Percentiles rank a stretch among this genome's conserved stretches.
Conservation (phyloP, 352 stramenopile genomes). For the Saprolegnia diclina region DNA sequence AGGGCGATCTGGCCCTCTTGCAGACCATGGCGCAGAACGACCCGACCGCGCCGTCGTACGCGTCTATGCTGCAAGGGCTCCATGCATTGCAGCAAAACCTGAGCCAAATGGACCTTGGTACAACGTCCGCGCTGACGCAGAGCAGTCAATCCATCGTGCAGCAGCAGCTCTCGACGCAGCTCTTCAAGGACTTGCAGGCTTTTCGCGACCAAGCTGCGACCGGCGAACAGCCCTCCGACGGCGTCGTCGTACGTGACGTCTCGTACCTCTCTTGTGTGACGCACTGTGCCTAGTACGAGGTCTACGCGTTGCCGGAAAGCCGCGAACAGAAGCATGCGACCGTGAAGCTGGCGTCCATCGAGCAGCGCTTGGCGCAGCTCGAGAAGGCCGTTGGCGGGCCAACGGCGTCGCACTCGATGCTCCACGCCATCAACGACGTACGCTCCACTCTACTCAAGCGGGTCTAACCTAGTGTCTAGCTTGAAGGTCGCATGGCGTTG, state of each 20-base stretch:
- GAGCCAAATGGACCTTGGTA: constrained; percentile 20
- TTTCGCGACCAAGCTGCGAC: background rate
- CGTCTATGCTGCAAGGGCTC: constrained; percentile 21
- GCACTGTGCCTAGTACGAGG: constrained; percentile 15
- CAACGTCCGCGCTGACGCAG: background rate
- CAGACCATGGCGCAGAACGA: constrained; percentile 7
- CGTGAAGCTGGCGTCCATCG: constrained; percentile 21
- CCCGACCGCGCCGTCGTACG: constrained; percentile 9
- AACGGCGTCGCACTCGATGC: background rate
- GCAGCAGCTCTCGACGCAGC: constrained; percentile 23
- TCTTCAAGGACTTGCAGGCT: constrained; percentile 23
- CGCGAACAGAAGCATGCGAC: constrained; percentile 18
- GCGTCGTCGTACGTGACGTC: constrained; percentile 6
- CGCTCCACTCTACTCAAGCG: background rate
- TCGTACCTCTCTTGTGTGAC: background rate
- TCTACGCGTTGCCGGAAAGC: constrained; percentile 22
- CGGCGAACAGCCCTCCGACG: background rate
- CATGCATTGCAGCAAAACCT: constrained; percentile 19
- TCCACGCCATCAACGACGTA: constrained; percentile 14
- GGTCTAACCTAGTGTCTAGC: background rate
- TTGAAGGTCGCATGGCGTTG: constrained; percentile 63
- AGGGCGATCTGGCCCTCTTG: constrained; percentile 18
- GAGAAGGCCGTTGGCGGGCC: constrained; percentile 3
- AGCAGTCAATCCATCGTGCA: background rate
- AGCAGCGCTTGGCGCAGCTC: constrained; percentile 18